These are phyloP conservation scores for Panicum virgatum DNA, from an alignment of 202 grass and related monocot species.

Conservation along the genomic window DNA sequence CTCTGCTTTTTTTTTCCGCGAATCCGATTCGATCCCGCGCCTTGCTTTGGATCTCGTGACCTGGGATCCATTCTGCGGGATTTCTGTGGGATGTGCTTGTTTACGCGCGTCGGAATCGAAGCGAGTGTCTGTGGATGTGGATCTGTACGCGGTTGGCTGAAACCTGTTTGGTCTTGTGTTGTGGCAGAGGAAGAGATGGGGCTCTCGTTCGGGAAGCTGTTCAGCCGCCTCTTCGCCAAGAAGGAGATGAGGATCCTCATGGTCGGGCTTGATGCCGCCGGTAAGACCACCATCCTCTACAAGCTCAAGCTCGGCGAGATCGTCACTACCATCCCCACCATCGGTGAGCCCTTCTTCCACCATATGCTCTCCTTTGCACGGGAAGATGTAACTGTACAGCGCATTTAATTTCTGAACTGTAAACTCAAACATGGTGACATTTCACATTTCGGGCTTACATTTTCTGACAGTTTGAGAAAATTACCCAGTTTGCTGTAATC, in stretches of 20 bases:
- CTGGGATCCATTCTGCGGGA: background rate
- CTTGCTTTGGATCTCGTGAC: slow-evolving; percentile 14
- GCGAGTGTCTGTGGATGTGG: background rate
- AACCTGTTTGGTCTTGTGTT: background rate
- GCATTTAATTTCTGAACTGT: background rate
- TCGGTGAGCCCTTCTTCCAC: slow-evolving; percentile 55
- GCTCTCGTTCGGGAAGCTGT: slow-evolving; percentile 89
- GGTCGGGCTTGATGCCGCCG: slow-evolving; percentile 94
- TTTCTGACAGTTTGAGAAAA: background rate
- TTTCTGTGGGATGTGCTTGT: background rate
- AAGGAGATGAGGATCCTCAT: slow-evolving; percentile 99
- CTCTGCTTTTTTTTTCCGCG: too few relatives aligned
- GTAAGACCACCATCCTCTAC: slow-evolving; percentile 99
- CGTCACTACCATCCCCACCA: slow-evolving; percentile 96
- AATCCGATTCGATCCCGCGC: slow-evolving; percentile 32
- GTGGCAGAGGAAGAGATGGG: slow-evolving; percentile 63
- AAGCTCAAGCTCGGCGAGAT: slow-evolving; percentile 99
- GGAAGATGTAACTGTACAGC: background rate
- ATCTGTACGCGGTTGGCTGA: slow-evolving; percentile 14
- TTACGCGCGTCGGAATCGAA: background rate
- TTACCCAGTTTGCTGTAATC: background rate
- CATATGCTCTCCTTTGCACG: background rate
- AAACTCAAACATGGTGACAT: background rate
- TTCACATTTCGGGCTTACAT: background rate
- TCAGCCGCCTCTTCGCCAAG: slow-evolving; percentile 96